These are phyloP conservation scores for Colletotrichum eleusines DNA, from an alignment of 2,329 filamentous ascomycete genomes.

Conservation along the genomic window DNA sequence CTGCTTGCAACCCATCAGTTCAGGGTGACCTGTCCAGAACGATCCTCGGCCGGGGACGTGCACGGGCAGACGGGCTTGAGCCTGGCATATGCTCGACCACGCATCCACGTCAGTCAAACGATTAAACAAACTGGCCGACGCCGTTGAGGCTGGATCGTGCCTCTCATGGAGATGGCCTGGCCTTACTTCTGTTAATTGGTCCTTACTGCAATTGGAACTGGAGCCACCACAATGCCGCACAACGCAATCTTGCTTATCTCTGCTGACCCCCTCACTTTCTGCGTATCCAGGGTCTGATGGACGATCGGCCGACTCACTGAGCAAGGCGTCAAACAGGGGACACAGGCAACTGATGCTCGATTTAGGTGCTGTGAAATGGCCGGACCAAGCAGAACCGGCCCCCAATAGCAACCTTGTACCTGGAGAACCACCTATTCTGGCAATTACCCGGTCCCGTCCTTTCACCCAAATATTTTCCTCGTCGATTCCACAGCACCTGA, in stretches of 20 bases:
- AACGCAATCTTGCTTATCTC: constrained; percentile 22
- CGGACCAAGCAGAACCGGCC: constrained; percentile 1
- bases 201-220: constrained; percentile 7
- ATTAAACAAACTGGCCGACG: constrained; percentile 25
- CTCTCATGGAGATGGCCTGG: constrained; percentile 8
- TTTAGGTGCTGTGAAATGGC: constrained; percentile 13
- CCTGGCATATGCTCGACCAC: constrained; percentile 11
- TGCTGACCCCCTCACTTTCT: constrained; percentile 12
- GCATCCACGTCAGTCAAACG: constrained; percentile 25
- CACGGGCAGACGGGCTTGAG: constrained; percentile 13
- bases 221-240: constrained; percentile 16
- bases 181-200: neutral
- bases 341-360: constrained; percentile 10
- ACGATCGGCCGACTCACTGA: constrained; percentile 10
- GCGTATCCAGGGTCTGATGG: constrained; percentile 13
- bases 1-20: constrained; percentile 14
- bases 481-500: constrained; percentile 20
- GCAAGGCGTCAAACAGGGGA: neutral
- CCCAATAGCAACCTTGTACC: constrained; percentile 15
- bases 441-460: constrained; percentile 31
- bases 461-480: constrained; percentile 23
- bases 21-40: constrained; percentile 14
- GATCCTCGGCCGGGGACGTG: constrained; percentile 17
- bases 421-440: constrained; percentile 29
- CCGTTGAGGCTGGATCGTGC: constrained; percentile 34